phyloP scores from a whole-genome alignment of 2,329 filamentous ascomycete genomes.

The Botrytis porri region DNA sequence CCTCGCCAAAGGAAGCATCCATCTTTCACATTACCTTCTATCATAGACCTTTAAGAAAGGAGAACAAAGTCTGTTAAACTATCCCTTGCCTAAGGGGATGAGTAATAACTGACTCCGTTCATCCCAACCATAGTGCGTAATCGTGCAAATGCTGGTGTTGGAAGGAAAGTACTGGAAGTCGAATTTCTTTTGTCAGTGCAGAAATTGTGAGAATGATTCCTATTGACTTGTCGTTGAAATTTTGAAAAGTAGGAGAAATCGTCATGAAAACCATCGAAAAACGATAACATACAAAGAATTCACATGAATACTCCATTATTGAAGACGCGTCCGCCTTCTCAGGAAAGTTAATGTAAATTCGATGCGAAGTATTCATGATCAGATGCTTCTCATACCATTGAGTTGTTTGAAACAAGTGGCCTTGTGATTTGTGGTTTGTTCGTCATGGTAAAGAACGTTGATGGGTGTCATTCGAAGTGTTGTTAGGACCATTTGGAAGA shows the following conservation, averaged over 20 bases:
- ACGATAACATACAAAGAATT: not conserved
- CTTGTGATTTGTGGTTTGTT: not conserved
- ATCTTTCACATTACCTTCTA: not conserved
- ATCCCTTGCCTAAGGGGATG: slow-evolving; percentile 4
- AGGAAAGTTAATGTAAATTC: not conserved
- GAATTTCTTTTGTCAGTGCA: not conserved
- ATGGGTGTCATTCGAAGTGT: not conserved
- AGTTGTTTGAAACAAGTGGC: not conserved
- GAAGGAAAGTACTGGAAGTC: not conserved
- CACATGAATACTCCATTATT: not conserved
- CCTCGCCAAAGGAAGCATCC: not conserved
- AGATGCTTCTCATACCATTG: not conserved
- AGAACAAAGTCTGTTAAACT: not conserved
- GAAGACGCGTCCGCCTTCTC: slow-evolving; percentile 6
- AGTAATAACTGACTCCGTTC: no score
- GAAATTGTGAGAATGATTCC: not conserved
- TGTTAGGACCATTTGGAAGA: not conserved
- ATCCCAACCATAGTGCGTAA: not conserved
- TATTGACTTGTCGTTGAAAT: not conserved
- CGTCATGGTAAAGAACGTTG: not conserved
- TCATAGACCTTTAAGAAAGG: not conserved
- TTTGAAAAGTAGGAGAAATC: not conserved
- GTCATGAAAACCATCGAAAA: not conserved
- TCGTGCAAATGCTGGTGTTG: not conserved
- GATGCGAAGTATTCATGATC: not conserved